Evolutionary conservation across 345 rosid genomes (phyloP).

Genomic region (Salix purpurea): DNA sequence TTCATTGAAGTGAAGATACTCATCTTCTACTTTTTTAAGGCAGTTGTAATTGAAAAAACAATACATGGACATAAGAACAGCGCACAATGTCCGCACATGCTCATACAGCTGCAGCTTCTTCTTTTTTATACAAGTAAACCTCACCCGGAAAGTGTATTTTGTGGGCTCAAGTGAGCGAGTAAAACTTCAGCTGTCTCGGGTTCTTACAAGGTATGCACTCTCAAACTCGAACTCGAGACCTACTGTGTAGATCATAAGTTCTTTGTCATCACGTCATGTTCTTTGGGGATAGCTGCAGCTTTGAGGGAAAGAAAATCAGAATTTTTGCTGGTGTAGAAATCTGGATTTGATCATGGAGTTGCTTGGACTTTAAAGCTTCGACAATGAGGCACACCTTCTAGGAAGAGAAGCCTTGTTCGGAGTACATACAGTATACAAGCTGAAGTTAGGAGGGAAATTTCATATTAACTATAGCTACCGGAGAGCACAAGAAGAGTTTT

Average conservation of each 20-base stretch:
- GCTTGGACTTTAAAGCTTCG: slow-evolving; percentile 21
- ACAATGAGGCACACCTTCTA: slow-evolving; percentile 26
- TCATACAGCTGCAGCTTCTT: slow-evolving; percentile 62
- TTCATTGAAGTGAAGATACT: too few species aligned
- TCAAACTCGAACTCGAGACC: too few species aligned
- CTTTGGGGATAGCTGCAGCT: slow-evolving; percentile 43
- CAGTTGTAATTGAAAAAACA: background rate
- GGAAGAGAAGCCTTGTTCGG: background rate
- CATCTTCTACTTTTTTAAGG: background rate
- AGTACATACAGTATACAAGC: background rate
- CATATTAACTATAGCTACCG: background rate
- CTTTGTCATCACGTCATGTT: too few species aligned
- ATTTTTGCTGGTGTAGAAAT: slow-evolving; percentile 29
- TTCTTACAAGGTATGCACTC: too few species aligned
- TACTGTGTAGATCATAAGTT: too few species aligned
- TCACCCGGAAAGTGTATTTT: too few species aligned
- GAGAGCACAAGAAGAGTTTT: slow-evolving; percentile 33
- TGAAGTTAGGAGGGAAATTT: background rate
- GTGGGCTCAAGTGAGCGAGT: too few species aligned
- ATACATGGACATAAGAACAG: background rate
- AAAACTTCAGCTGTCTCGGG: rapidly evolving
- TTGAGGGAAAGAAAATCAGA: slow-evolving; percentile 41
- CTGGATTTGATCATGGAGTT: slow-evolving; percentile 26
- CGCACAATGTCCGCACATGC: slow-evolving; percentile 3
- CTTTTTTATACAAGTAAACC: too few species aligned